Base-by-base conservation (phyloP, 1,284 basidiomycete genomes). In the Irpex rosettiformis region DNA sequence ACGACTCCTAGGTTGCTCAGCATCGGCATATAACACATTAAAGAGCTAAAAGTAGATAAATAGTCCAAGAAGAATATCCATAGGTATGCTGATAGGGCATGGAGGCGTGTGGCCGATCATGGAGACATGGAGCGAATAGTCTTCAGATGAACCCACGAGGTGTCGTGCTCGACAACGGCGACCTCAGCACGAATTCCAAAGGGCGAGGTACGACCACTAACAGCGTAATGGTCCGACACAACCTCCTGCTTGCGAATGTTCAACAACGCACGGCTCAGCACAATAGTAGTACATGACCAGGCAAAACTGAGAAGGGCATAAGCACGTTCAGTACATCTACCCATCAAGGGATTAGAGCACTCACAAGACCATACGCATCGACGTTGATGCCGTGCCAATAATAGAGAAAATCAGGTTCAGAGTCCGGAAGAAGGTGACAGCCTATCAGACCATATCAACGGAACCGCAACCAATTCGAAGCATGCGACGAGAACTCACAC, bases 341-440 rank as follows among this genome's bases (percentile, higher is more conserved):
- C n/a, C 47, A 54, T 40, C 27, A 29, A 45, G 24, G 42, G 18
- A 40, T 27, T 51, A 24, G 8, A 8, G 13, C 8, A 62, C 67
- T 54, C 43, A 71, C 69, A 69, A 71, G 42, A 67, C 67, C 11
- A 62, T 66, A 37, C 69, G 61, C 55, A 70, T 58, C 5, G 62
- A 64, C 30, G 68, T 52, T 2, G 69, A 67, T 4, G 69, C 62
- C 18, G 64, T 63, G 16, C 52, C 58, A 11, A 64, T 25, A 0
- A 64, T 61, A 2, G 70, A 64, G 37, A 70, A 61, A 3, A 55
- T 55, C 40, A 70, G 58, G 60, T 70, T 70, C 10, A 68, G 49
- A 5, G 61, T 29, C 16, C 70, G 66, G 52, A 69, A 60, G 47
- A 55, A 58, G 1, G 68, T 66, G 54, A 70, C 65, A 48, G 61